phyloP scores from a whole-genome alignment of 1,139 yeast species.

The Taiozyma sp. region DNA sequence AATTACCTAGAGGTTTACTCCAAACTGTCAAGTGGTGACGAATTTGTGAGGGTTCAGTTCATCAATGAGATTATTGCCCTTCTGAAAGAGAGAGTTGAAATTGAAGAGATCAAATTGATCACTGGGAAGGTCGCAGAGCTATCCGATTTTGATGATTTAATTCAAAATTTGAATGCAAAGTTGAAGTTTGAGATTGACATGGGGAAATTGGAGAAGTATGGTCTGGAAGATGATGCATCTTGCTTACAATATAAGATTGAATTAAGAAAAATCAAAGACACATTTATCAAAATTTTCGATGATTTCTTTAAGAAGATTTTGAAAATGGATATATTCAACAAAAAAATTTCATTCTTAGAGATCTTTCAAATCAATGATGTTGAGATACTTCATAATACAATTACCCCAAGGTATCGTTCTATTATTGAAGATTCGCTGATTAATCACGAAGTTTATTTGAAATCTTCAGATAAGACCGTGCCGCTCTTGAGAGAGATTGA shows the following conservation, averaged over 20 bases:
- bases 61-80: slow-evolving; percentile 16
- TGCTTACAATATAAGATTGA: slow-evolving; percentile 20
- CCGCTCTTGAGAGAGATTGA: slow-evolving; percentile 19
- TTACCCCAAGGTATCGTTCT: slow-evolving; percentile 20
- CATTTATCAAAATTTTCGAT: slow-evolving; percentile 13
- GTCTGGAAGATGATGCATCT: not conserved
- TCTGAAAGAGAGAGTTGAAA: slow-evolving; percentile 9
- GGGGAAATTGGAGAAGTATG: not conserved
- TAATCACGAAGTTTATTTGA: slow-evolving; percentile 19
- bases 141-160: slow-evolving; percentile 7
- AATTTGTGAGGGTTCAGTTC: slow-evolving; percentile 18
- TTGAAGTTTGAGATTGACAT: slow-evolving; percentile 5
- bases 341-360: slow-evolving; percentile 19
- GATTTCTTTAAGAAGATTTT: slow-evolving; percentile 13
- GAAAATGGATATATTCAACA: slow-evolving; percentile 8
- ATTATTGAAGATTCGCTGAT: slow-evolving; percentile 20
- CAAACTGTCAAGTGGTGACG: slow-evolving; percentile 20
- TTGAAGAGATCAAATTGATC: slow-evolving; percentile 8
- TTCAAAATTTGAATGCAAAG: slow-evolving; percentile 12
- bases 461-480: slow-evolving; percentile 13
- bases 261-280: slow-evolving; percentile 16
- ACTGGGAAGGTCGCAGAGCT: slow-evolving; percentile 1
- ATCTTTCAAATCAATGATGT: slow-evolving; percentile 16
- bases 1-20: slow-evolving; percentile 18
- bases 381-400: slow-evolving; percentile 13